Percentiles rank a stretch among this genome's conserved stretches.
Evolutionary conservation across 768 basidiomycete species (phyloP).

Genomic region (Serendipita vermifera): DNA sequence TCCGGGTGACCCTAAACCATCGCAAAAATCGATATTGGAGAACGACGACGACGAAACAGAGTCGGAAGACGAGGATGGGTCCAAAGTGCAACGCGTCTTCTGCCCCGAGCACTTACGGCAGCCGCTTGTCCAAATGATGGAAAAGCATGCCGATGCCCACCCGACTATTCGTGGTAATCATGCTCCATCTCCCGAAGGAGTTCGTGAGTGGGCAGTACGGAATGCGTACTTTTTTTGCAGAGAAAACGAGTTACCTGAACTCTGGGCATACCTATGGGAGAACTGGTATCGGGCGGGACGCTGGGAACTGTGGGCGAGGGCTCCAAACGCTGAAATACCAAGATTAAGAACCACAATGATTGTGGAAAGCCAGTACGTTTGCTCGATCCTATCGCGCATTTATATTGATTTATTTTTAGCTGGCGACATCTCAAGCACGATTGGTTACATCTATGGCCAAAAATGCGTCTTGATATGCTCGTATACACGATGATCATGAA

Average conservation of each 20-base stretch:
- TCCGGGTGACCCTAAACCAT: not conserved
- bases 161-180: slow-evolving; percentile 8
- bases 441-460: no score
- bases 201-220: slow-evolving; percentile 14
- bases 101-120: slow-evolving; percentile 6
- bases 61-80: not conserved
- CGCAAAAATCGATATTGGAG: not conserved
- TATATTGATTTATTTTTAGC: no score
- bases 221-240: slow-evolving; percentile 10
- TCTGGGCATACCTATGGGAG: slow-evolving; percentile 15
- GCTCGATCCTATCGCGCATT: no score
- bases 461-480: no score
- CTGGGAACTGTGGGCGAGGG: slow-evolving; percentile 14
- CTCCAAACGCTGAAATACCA: slow-evolving; percentile 1
- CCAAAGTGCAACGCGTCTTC: not conserved
- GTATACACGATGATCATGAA: no score
- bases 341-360: slow-evolving; percentile 13
- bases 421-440: no score
- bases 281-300: slow-evolving; percentile 13
- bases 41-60: not conserved
- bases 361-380: slow-evolving; percentile 13
- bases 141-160: slow-evolving; percentile 8
- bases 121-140: slow-evolving; percentile 2
- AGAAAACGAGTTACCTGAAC: slow-evolving; percentile 11
- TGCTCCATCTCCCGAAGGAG: not conserved